These are phyloP conservation scores for Phaeosphaeriaceae sp. DNA, from an alignment of 2,329 filamentous ascomycete species.

Conservation along the genomic window DNA sequence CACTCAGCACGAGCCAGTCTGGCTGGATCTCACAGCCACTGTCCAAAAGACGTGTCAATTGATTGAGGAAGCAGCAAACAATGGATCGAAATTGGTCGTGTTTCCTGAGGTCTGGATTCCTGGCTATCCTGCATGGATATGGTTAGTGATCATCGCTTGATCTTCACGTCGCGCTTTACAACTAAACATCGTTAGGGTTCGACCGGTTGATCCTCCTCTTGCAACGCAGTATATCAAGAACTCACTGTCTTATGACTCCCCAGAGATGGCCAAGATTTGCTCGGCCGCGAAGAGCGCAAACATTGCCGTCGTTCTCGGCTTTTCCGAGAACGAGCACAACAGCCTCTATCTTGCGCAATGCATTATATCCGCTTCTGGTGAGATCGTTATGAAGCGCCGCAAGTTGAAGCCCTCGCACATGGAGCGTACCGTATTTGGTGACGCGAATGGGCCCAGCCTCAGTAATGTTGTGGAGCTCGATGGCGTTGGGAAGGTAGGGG, in stretches of 20 bases:
- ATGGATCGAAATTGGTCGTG: slow-evolving; percentile 61
- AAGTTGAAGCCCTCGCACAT: slow-evolving; percentile 55
- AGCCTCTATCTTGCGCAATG: slow-evolving; percentile 52
- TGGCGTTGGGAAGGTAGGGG: slow-evolving; percentile 38
- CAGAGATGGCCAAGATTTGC: slow-evolving; percentile 54
- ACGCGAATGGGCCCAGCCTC: slow-evolving; percentile 44
- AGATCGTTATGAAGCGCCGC: slow-evolving; percentile 46
- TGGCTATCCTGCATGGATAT: slow-evolving; percentile 56
- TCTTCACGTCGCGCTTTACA: neutral
- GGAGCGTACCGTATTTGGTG: slow-evolving; percentile 53
- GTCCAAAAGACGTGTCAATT: slow-evolving; percentile 65
- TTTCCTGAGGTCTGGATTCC: slow-evolving; percentile 58
- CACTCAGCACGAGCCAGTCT: slow-evolving; percentile 66
- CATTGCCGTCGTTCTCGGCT: slow-evolving; percentile 50
- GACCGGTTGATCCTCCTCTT: slow-evolving; percentile 51
- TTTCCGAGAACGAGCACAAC: slow-evolving; percentile 47
- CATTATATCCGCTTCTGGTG: slow-evolving; percentile 44
- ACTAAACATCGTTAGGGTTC: slow-evolving; percentile 35
- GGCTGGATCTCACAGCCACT: slow-evolving; percentile 64
- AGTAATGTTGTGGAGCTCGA: slow-evolving; percentile 43
- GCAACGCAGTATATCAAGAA: slow-evolving; percentile 54
- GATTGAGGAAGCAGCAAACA: slow-evolving; percentile 62
- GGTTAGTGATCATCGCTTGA: slow-evolving; percentile 39
- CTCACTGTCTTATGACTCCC: slow-evolving; percentile 49
- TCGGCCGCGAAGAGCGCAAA: slow-evolving; percentile 38